Percentiles rank a stretch among this genome's conserved stretches.
Conservation (phyloP, 2,329 filamentous ascomycete genomes). For the Dothistroma septosporum region DNA sequence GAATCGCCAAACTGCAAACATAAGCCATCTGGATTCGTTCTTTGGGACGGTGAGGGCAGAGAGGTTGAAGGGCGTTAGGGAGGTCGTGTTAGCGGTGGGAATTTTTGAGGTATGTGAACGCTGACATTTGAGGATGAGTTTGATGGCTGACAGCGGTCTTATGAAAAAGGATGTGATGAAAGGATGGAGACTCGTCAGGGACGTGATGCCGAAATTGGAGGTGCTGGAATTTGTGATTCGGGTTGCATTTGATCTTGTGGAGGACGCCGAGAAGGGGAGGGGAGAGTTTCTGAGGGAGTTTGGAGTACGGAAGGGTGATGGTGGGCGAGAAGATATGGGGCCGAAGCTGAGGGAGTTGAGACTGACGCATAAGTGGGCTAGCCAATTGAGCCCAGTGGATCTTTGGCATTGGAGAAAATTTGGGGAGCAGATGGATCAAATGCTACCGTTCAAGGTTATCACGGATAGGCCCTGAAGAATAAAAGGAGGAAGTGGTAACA, state of each 20-base stretch:
- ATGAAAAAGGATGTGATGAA: not conserved
- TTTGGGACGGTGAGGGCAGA: not conserved
- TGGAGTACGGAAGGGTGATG: not conserved
- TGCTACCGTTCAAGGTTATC: not conserved
- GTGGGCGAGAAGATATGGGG: not conserved
- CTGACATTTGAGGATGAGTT: no score
- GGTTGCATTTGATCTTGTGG: not conserved
- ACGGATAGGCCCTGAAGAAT: not conserved
- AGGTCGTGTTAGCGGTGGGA: not conserved
- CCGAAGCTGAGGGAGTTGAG: not conserved
- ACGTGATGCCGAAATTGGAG: not conserved
- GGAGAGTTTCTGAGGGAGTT: conserved; percentile 1
- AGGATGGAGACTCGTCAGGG: not conserved
- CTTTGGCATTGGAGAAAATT: not conserved
- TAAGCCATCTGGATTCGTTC: conserved; percentile 1
- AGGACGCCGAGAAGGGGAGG: not conserved
- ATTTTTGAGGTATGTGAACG: not conserved
- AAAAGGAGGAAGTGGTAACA: not conserved
- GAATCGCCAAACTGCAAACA: not conserved
- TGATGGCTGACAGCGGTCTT: no score
- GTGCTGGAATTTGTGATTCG: not conserved
- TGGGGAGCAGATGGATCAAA: not conserved
- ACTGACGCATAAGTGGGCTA: conserved; percentile 2
- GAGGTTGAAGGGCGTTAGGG: not conserved
- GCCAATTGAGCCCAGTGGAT: not conserved